Evolutionary conservation across 2,329 filamentous ascomycete genomes (phyloP).

Genomic region (Colletotrichum cereale): DNA sequence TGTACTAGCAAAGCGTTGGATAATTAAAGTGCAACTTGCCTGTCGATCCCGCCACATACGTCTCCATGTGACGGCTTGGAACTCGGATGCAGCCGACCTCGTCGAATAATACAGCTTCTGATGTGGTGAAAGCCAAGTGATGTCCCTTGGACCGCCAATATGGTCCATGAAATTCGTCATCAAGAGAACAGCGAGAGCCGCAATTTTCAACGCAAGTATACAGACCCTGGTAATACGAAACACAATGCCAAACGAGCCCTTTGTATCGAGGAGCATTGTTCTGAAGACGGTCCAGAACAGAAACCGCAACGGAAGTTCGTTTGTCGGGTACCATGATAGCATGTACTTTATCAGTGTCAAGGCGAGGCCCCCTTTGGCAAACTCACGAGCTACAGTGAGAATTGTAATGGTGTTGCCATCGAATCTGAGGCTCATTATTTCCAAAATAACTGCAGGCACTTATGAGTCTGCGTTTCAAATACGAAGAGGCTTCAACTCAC

Average conservation of each 20-base stretch:
- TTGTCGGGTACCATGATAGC: not conserved
- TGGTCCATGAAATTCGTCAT: not conserved
- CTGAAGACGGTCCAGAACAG: not conserved
- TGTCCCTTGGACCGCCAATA: not conserved
- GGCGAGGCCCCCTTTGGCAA: not conserved
- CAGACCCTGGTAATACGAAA: not conserved
- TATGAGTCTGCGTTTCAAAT: not conserved
- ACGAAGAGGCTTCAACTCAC: not conserved
- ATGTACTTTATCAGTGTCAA: conserved; percentile 1
- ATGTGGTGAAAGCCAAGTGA: not conserved
- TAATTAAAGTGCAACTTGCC: not conserved
- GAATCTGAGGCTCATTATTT: not conserved
- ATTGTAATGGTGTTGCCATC: too few relatives aligned
- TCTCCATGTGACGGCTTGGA: not conserved
- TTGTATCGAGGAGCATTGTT: not conserved
- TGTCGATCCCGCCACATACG: not conserved
- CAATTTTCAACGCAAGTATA: not conserved
- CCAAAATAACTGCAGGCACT: not conserved
- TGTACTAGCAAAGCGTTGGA: not conserved
- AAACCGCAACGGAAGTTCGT: not conserved
- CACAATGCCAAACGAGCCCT: not conserved
- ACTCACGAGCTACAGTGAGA: not conserved
- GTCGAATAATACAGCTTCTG: not conserved
- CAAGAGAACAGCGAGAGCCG: not conserved
- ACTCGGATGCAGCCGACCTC: not conserved